Evolutionary conservation across 805 yeast genomes (phyloP).

Genomic region (Kluyveromyces aestuarii): DNA sequence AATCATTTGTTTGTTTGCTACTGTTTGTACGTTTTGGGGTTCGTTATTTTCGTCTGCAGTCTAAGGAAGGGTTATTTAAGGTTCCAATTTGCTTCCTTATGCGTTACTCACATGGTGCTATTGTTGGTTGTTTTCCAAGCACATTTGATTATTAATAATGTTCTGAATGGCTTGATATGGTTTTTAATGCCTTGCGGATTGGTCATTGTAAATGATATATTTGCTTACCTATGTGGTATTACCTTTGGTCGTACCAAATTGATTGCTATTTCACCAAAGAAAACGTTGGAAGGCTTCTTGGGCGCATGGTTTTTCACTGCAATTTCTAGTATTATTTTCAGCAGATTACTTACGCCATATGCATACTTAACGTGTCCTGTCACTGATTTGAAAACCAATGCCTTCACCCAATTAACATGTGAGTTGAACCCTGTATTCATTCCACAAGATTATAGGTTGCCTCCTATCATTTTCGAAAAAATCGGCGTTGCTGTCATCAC

Average conservation of each 20-base stretch:
- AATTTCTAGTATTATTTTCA: constrained; percentile 55
- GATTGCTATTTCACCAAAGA: constrained; percentile 90
- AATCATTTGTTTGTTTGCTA: constrained; percentile 84
- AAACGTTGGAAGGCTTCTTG: constrained; percentile 93
- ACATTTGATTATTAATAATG: constrained; percentile 82
- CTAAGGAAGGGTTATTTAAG: constrained; percentile 81
- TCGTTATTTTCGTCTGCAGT: constrained; percentile 82
- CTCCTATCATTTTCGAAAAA: constrained; percentile 50
- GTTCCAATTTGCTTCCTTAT: constrained; percentile 89
- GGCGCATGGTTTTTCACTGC: constrained; percentile 98
- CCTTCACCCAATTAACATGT: constrained; percentile 59
- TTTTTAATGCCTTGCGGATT: constrained; percentile 84
- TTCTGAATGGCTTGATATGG: constrained; percentile 89
- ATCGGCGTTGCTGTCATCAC: constrained; percentile 41
- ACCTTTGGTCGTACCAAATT: constrained; percentile 91
- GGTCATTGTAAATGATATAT: constrained; percentile 90
- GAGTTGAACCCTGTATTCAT: constrained; percentile 84
- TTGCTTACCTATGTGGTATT: constrained; percentile 95
- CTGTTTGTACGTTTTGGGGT: constrained; percentile 75
- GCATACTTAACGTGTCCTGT: constrained; percentile 87
- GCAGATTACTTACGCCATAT: constrained; percentile 54
- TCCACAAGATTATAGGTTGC: constrained; percentile 69
- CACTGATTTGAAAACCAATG: constrained; percentile 48
- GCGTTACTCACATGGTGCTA: constrained; percentile 90
- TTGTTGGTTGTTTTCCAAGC: constrained; percentile 88